phyloP scores from a whole-genome alignment of 2,329 filamentous ascomycete species.

The Aspergillus sp. region DNA sequence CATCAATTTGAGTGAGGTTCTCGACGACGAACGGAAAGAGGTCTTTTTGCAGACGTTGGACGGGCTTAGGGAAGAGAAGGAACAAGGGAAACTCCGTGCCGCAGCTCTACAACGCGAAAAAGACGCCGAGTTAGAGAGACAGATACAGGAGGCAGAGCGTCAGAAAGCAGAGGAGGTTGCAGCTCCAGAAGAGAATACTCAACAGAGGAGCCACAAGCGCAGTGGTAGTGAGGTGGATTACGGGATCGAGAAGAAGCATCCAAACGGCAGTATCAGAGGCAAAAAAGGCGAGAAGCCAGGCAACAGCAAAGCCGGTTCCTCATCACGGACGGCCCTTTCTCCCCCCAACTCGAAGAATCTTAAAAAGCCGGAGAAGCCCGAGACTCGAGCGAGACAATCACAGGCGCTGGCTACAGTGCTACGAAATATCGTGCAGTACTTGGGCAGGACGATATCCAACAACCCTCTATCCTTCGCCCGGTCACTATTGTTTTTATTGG shows the following conservation, averaged over 20 bases:
- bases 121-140: slow-evolving; percentile 54
- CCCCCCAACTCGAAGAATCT: slow-evolving; percentile 35
- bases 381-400: slow-evolving; percentile 37
- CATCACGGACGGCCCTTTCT: slow-evolving; percentile 33
- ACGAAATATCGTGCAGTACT: slow-evolving; percentile 51
- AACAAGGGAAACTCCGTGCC: slow-evolving; percentile 65
- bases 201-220: slow-evolving; percentile 45
- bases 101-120: slow-evolving; percentile 63
- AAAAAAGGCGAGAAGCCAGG: slow-evolving; percentile 30
- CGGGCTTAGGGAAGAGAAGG: slow-evolving; percentile 78
- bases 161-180: slow-evolving; percentile 36
- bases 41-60: slow-evolving; percentile 85
- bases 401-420: slow-evolving; percentile 47
- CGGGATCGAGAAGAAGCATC: slow-evolving; percentile 61
- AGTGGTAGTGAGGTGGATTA: slow-evolving; percentile 68
- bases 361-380: slow-evolving; percentile 40
- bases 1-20: slow-evolving; percentile 77
- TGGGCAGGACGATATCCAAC: slow-evolving; percentile 52
- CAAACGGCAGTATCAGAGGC: slow-evolving; percentile 34
- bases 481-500: slow-evolving; percentile 75
- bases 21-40: slow-evolving; percentile 90
- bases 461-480: slow-evolving; percentile 58
- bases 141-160: slow-evolving; percentile 46
- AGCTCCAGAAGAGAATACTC: slow-evolving; percentile 41
- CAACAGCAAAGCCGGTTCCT: slow-evolving; percentile 22